A percentile compares a stretch with the other conserved stretches of the same genome.
Evolutionary conservation across 2,329 filamentous ascomycete species (phyloP).

Genomic region (Calonectria ilicicola): DNA sequence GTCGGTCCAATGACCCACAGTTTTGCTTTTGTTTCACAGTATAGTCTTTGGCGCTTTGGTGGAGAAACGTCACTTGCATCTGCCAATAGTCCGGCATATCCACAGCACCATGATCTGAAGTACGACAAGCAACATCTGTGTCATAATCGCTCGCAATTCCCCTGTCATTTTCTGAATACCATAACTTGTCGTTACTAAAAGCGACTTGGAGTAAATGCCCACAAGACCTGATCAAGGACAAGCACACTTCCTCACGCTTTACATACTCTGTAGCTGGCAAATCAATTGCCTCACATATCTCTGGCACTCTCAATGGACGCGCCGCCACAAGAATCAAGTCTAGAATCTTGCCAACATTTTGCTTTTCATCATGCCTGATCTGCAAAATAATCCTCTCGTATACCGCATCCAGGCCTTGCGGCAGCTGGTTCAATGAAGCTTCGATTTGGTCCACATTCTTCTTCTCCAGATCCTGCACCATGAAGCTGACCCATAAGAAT

Average conservation of each 20-base stretch:
- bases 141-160: too few species aligned
- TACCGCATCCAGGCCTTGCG: constrained; percentile 15
- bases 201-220: constrained; percentile 7
- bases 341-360: neutral
- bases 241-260: neutral
- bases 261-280: constrained; percentile 15
- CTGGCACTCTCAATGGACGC: neutral
- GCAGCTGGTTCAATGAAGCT: constrained; percentile 1
- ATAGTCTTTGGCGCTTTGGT: neutral
- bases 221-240: constrained; percentile 7
- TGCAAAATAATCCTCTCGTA: constrained; percentile 10
- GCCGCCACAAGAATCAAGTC: constrained; percentile 5
- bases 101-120: neutral
- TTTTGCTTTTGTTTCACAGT: neutral
- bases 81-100: neutral
- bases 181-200: neutral
- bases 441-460: constrained; percentile 11
- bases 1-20: neutral
- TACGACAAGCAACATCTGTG: neutral
- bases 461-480: constrained; percentile 21
- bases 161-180: too few species aligned
- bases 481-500: constrained; percentile 29
- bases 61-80: neutral
- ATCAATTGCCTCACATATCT: neutral
- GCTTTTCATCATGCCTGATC: neutral